Base-by-base conservation (phyloP, 768 basidiomycete species). In the Trametes maxima region DNA sequence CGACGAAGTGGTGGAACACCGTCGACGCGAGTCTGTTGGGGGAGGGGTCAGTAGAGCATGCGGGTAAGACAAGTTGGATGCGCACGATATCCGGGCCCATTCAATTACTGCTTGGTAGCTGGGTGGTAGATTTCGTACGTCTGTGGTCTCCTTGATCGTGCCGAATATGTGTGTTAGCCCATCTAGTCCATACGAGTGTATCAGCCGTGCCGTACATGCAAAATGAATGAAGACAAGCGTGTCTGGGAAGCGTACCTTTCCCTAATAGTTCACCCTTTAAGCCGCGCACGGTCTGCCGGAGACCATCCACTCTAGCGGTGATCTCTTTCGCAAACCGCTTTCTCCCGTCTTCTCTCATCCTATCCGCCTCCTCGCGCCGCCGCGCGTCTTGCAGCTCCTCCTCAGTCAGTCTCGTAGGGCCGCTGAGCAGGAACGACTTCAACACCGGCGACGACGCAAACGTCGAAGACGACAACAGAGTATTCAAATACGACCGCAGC, bases 81-180 rank as follows among this genome's bases (percentile, higher is more conserved):
- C 94, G 70, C 61, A 96, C 94, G 96, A 96, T 70, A 98, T 97
- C 56, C 95, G 80, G 5, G 91, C 97, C 96, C 97, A 99, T 74
- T 98, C 96, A 7, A 96, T 71, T 47, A 98, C 94, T 42, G 94
- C 91, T 65, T 85, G 81, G 69, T 95, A 98, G 63, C 95, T 92
- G 7, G 78, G 72, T 6, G 97, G 96, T 45, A 99, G 76, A 69
- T 87, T 84, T 59, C 83, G 80, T 10, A 95, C 86, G 59, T 87
- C 78, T 8, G 90, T 85, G 4, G 90, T 95, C 42, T 83, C 75
- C 75, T 93, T 90, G 72, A 99, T 90, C 5, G 89, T 89, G 12
- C 85, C 85, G 69, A 99, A 99, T n/a, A 98, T 81, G 57, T 84
- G 84, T 24, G 86, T 90, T 21, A 99, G 78, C 10, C 97, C 97